Evolutionary conservation across 2,329 filamentous ascomycete genomes (phyloP), one percentile per base, ranked within the genome.

Genomic region (Pleomassaria siparia): DNA sequence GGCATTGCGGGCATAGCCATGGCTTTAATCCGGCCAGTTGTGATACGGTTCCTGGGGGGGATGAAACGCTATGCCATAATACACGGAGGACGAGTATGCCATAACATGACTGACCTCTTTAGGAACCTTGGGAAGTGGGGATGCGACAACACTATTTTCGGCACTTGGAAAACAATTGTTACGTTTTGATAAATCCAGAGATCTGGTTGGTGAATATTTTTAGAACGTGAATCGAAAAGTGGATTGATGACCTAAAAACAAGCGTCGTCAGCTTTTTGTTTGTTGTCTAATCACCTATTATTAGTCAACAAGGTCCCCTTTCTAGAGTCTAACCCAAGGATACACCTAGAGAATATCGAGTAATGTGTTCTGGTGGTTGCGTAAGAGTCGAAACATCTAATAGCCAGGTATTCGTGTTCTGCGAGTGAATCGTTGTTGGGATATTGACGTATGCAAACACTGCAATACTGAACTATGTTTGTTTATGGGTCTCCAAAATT

Each of bases 61-160:
- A 37, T 40, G 37, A 40, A 40, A 40, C 37, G 16, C 37, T 40
- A 28, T 28, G 37, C 22, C 24, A 29, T n/a, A n/a, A n/a, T n/a
- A n/a, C n/a, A n/a, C n/a, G n/a, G n/a, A n/a, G n/a, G n/a, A n/a
- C n/a, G n/a, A n/a, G n/a, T n/a, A n/a, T 28, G 37, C 13, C 24
- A 40, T 28, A 28, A 40, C 22, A n/a, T n/a, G n/a, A n/a, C n/a
- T n/a, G 13, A 22, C 35, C 20, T 13, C 35, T 37, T 37, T 37
- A 4, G 20, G 18, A 10, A 16, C 35, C 24, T 37, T 37, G 4
- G 20, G 18, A 10, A 16, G 24, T 26, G 37, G 37, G 24, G 37
- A 40, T 16, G 37, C 37, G 24, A 29, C 37, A 40, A 6, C 37
- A 40, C 15, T 4, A 39, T 28, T 28, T 28, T 28, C 12, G 25